Percentiles rank a stretch among this genome's conserved stretches.
Conservation (phyloP, 306 rosid species). For the Pterocarpus macrocarpus region DNA sequence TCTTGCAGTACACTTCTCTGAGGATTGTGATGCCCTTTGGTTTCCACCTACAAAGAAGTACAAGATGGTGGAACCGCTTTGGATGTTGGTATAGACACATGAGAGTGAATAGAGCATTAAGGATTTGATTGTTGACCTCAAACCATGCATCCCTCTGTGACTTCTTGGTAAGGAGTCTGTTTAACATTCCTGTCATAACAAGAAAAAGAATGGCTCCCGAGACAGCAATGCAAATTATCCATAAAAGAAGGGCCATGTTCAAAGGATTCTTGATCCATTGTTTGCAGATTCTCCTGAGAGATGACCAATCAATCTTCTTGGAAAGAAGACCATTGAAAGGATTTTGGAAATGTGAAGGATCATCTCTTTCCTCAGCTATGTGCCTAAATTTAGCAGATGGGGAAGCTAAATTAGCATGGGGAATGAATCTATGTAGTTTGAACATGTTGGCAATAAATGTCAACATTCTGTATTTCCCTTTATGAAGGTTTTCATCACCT, state of each 20-base stretch:
- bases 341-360: constrained; percentile 16
- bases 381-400: too few relatives aligned
- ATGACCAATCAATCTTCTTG: constrained; percentile 52
- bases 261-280: constrained; percentile 63
- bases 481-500: constrained; percentile 37
- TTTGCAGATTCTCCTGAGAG: constrained; percentile 43
- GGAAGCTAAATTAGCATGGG: background rate
- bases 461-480: constrained; percentile 20
- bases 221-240: constrained; percentile 58
- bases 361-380: constrained; percentile 30
- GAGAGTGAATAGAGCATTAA: constrained; percentile 77
- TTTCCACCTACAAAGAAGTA: constrained; percentile 67
- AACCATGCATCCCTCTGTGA: constrained; percentile 63
- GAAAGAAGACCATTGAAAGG: constrained; percentile 28
- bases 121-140: constrained; percentile 71
- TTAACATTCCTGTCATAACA: constrained; percentile 70
- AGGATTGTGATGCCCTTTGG: constrained; percentile 54
- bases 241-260: constrained; percentile 64
- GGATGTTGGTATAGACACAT: constrained; percentile 73
- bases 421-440: constrained; percentile 5
- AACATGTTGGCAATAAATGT: background rate
- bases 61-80: constrained; percentile 60
- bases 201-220: constrained; percentile 73
- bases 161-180: constrained; percentile 51
- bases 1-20: constrained; percentile 58